Evolutionary conservation across 2,329 filamentous ascomycete species (phyloP).

Genomic region (Neoarthrinium moseri): DNA sequence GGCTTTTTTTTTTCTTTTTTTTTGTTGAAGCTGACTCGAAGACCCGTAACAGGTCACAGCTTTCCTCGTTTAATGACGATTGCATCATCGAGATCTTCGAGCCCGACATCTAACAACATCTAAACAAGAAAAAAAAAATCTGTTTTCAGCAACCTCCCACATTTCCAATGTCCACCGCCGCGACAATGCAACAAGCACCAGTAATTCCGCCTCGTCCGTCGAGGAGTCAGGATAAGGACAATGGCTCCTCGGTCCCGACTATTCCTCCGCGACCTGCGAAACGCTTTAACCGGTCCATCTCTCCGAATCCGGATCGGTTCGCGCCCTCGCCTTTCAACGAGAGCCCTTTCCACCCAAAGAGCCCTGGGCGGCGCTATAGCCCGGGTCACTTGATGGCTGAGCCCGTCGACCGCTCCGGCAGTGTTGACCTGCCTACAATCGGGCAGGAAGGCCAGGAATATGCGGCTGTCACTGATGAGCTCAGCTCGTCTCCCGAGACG

Average conservation of each 20-base stretch:
- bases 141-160: neutral
- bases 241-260: slow-evolving; percentile 52
- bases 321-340: slow-evolving; percentile 86
- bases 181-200: slow-evolving; percentile 49
- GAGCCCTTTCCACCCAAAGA: slow-evolving; percentile 50
- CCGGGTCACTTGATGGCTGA: neutral
- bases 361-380: slow-evolving; percentile 35
- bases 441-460: slow-evolving; percentile 92
- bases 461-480: slow-evolving; percentile 55
- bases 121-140: neutral
- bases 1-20: slow-evolving; percentile 10
- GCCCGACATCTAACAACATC: slow-evolving; percentile 8
- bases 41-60: slow-evolving; percentile 6
- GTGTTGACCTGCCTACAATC: slow-evolving; percentile 78
- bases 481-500: slow-evolving; percentile 38
- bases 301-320: slow-evolving; percentile 75
- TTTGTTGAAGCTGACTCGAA: slow-evolving; percentile 4
- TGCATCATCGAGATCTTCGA: slow-evolving; percentile 10
- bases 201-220: slow-evolving; percentile 56
- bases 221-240: slow-evolving; percentile 46
- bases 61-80: slow-evolving; percentile 7
- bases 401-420: slow-evolving; percentile 62
- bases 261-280: slow-evolving; percentile 74
- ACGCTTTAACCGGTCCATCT: slow-evolving; percentile 72
- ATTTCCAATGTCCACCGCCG: slow-evolving; percentile 31